Percentiles rank a stretch among this genome's conserved stretches.
These are phyloP conservation scores for Tulasnella sp. DNA, from an alignment of 768 basidiomycete genomes.

Conservation along the genomic window DNA sequence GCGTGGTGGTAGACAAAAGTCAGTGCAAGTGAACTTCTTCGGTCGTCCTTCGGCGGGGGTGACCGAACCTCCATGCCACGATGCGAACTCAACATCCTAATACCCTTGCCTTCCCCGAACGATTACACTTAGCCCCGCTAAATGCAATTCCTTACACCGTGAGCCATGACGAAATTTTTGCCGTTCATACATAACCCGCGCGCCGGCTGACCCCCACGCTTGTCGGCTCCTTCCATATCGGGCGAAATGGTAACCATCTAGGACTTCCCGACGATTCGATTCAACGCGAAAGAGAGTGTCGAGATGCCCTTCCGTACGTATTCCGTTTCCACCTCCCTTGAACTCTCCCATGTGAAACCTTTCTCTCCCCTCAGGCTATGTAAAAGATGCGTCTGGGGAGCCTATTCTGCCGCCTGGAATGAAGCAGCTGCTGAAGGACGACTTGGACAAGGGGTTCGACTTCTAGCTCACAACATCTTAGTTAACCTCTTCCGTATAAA, in stretches of 20 bases:
- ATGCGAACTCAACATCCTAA: background rate
- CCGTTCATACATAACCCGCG: background rate
- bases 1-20: constrained; percentile 43
- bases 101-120: background rate
- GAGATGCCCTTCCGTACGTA: constrained; percentile 96
- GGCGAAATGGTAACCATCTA: constrained; percentile 42
- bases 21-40: background rate
- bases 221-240: background rate
- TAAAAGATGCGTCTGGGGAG: constrained; percentile 52
- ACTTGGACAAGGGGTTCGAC: constrained; percentile 85
- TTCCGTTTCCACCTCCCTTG: background rate
- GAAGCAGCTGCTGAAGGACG: constrained; percentile 80
- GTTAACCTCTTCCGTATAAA: background rate
- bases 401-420: constrained; percentile 89
- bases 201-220: background rate
- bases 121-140: constrained; percentile 56
- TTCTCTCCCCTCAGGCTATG: constrained; percentile 50
- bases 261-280: constrained; percentile 89
- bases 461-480: constrained; percentile 45
- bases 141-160: constrained; percentile 75
- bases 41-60: too few relatives aligned
- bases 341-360: constrained; percentile 1
- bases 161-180: constrained; percentile 40
- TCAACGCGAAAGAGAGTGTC: constrained; percentile 85
- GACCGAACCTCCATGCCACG: too few relatives aligned